Evolutionary conservation across 192 early-diverging fungal species (phyloP).

Genomic region (Gamsiella multidivaricata): DNA sequence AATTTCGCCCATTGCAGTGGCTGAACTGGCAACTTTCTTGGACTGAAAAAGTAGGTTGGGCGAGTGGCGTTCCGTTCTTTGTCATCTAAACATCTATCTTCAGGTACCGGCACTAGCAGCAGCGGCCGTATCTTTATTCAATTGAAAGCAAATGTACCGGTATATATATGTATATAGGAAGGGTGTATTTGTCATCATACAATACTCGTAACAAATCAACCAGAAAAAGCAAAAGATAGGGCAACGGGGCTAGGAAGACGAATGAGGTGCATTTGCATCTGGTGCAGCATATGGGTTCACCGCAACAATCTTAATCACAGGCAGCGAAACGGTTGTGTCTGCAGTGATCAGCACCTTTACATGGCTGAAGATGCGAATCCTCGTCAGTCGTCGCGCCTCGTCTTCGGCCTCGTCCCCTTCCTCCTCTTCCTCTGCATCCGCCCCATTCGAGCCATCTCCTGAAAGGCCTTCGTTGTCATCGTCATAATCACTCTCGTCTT

Average conservation of each 20-base stretch:
- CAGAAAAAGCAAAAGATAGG: background rate
- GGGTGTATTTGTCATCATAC: too few species aligned
- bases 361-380: conserved; percentile 57
- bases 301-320: conserved; percentile 65
- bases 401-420: conserved; percentile 39
- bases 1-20: background rate
- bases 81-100: too few species aligned
- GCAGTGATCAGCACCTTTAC: conserved; percentile 61
- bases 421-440: conserved; percentile 31
- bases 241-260: background rate
- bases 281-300: conserved; percentile 62
- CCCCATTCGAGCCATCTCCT: conserved; percentile 20
- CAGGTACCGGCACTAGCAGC: too few species aligned
- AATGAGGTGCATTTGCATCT: background rate
- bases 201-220: background rate
- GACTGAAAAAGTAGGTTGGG: background rate
- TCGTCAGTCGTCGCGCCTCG: conserved; percentile 36
- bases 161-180: too few species aligned
- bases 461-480: conserved; percentile 45
- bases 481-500: conserved; percentile 60
- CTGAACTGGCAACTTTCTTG: background rate
- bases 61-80: background rate
- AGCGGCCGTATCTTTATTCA: too few species aligned
- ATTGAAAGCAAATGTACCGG: too few species aligned
- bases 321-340: conserved; percentile 63